Conservation (phyloP, 306 rosid species). For the Rosa multiflora region DNA sequence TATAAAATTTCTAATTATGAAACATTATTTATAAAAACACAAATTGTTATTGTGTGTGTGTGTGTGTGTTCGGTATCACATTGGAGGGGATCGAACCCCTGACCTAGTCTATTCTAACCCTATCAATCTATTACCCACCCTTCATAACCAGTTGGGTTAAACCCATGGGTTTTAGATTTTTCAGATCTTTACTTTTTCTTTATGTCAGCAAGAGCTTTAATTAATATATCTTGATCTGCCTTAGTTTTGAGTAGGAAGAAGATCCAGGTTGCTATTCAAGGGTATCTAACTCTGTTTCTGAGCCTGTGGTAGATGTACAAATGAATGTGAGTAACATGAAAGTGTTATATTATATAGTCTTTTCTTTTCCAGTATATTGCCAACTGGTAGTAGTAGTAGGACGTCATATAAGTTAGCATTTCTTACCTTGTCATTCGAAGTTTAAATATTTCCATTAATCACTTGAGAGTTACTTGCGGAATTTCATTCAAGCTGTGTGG, state of each 20-base stretch:
- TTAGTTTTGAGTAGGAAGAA: conserved; percentile 62
- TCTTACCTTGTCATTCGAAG: no score
- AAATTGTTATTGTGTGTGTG: no score
- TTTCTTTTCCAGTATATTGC: no score
- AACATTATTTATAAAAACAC: background rate
- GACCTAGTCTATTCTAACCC: background rate
- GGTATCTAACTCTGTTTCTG: conserved; percentile 61
- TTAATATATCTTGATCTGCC: conserved; percentile 23
- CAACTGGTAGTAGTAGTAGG: no score
- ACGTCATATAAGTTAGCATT: no score
- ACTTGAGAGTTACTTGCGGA: no score
- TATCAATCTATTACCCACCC: background rate
- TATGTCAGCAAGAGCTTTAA: conserved; percentile 14
- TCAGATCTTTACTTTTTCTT: conserved; percentile 17
- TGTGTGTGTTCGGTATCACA: background rate
- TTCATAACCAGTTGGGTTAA: background rate
- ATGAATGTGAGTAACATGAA: no score
- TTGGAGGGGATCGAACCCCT: background rate
- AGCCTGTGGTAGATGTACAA: no score
- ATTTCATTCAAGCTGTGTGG: no score
- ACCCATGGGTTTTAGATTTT: background rate
- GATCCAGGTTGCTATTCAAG: conserved; percentile 98
- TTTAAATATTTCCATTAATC: no score
- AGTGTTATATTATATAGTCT: no score
- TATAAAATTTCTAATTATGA: background rate